Evolutionary conservation across 106 monocot species (phyloP).

Genomic region (Platanthera zijinensis): DNA sequence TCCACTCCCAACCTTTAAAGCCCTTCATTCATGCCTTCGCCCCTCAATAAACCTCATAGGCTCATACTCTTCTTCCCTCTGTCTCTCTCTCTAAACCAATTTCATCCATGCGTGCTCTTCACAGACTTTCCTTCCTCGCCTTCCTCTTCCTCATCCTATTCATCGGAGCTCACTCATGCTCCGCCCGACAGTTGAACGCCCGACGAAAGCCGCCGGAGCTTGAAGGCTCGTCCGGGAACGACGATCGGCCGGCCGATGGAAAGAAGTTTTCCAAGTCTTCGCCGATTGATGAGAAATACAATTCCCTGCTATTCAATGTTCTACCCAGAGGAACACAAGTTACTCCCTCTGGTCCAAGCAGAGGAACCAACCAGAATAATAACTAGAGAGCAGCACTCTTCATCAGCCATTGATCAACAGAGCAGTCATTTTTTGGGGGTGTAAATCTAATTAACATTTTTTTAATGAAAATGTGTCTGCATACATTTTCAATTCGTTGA

Average conservation of each 20-base stretch:
- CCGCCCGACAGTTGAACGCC: background rate
- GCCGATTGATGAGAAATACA: background rate
- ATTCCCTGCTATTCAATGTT: background rate
- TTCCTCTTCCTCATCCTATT: background rate
- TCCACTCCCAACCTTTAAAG: background rate
- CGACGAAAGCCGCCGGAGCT: background rate
- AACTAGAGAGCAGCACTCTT: background rate
- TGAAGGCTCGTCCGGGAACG: background rate
- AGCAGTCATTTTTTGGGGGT: background rate
- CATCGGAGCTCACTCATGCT: background rate
- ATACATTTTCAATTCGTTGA: background rate
- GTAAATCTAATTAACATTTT: background rate
- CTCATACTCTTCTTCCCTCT: background rate
- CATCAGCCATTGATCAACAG: background rate
- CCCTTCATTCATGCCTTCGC: background rate
- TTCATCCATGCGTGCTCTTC: slow-evolving; percentile 4
- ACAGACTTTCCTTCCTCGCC: background rate
- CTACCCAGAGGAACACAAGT: background rate
- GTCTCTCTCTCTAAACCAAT: background rate
- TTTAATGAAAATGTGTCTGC: background rate
- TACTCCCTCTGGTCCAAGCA: background rate
- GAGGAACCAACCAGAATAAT: background rate
- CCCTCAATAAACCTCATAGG: background rate
- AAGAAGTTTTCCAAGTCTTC: background rate
- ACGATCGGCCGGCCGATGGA: background rate